Evolutionary conservation across 768 basidiomycete species (phyloP).

Genomic region (Phaffia australis): DNA sequence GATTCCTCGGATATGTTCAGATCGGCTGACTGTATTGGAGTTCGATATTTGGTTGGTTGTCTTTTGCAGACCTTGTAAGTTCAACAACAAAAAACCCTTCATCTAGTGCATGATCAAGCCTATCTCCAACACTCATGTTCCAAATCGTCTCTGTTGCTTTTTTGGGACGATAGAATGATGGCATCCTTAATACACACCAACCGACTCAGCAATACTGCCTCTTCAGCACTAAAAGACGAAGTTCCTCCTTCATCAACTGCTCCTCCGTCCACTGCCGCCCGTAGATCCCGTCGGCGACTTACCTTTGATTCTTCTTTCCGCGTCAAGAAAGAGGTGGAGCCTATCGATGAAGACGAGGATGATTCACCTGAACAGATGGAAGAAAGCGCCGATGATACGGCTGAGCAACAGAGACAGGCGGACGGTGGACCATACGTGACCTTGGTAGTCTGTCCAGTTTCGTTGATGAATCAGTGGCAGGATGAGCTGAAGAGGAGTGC

Average conservation of each 20-base stretch:
- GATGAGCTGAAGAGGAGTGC: slow-evolving; percentile 80
- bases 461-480: slow-evolving; percentile 84
- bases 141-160: neutral
- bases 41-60: neutral
- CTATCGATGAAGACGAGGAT: slow-evolving; percentile 10
- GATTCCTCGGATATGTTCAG: neutral
- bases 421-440: slow-evolving; percentile 47
- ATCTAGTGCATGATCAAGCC: neutral
- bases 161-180: slow-evolving; percentile 47
- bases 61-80: neutral
- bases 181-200: slow-evolving; percentile 79
- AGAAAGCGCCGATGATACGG: neutral
- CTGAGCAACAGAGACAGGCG: no score
- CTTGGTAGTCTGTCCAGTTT: slow-evolving; percentile 83
- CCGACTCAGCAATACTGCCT: slow-evolving; percentile 35
- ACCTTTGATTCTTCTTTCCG: slow-evolving; percentile 57
- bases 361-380: neutral
- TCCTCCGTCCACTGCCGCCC: slow-evolving; percentile 33
- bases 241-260: neutral
- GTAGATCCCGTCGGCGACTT: slow-evolving; percentile 48
- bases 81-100: neutral
- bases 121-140: neutral
- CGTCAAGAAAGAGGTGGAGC: slow-evolving; percentile 33
- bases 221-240: neutral
- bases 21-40: neutral